Evolutionary conservation across 768 basidiomycete species (phyloP), one percentile per base, ranked within the genome.

Genomic region (Scleroderma bovista): DNA sequence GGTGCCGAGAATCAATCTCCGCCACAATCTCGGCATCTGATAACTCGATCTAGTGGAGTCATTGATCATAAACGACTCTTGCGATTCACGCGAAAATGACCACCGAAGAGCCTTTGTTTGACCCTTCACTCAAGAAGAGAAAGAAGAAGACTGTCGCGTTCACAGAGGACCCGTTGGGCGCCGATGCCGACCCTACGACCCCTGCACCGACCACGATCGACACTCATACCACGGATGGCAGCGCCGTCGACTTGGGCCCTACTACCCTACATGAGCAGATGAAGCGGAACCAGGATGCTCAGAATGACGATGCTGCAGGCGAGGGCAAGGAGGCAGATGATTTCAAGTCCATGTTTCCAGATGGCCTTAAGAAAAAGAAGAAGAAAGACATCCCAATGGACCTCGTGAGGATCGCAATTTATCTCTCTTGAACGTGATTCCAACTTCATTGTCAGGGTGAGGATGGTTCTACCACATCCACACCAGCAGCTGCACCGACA

Each of bases 101-200:
- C 45, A 75, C 80, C 13, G 84, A 84, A 56, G 84, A 86, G 72
- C 88, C 88, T 0, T 64, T 90, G 19, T 92, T 91, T 60, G 88
- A 92, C 60, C 85, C 85, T 1, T 87, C 87, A 40, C 76, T 91
- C 55, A 89, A 88, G 69, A 90, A 89, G 71, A 79, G 83, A 60
- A 92, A 90, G 78, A 92, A 92, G 72, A 90, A 91, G 70, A 77
- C 76, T 16, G 90, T 92, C 29, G 87, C 84, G 16, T 91, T 92
- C 68, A 83, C 82, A 0, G 90, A 90, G 63, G 88, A 92, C 61
- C 87, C 89, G 0, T 76, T 89, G 10, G 86, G 86, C 36, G 80
- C 86, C 52, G 89, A 87, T 34, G 86, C 82, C 32, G 89, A 92
- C 64, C 88, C 88, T 24, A 91, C 88, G 6, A 75, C 78, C 36